phyloP scores from a whole-genome alignment of 305 asterid species.

The Fraxinus latifolia region DNA sequence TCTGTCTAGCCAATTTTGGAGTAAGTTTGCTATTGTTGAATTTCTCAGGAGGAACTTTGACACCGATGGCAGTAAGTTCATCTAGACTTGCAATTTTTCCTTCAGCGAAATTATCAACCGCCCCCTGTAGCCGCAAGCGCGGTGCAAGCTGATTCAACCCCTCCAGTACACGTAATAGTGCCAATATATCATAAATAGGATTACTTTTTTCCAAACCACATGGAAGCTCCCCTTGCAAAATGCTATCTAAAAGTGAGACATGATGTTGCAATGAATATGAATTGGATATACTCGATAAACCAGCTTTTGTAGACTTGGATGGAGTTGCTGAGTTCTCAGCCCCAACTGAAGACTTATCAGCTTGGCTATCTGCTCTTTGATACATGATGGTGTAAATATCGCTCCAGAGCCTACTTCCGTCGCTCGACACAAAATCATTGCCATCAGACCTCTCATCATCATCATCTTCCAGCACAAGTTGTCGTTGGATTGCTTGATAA shows the following conservation, averaged over 20 bases:
- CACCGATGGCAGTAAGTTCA: conserved; percentile 45
- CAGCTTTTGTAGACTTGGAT: conserved; percentile 56
- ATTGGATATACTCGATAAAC: conserved; percentile 44
- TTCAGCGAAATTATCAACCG: conserved; percentile 66
- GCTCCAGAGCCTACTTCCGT: conserved; percentile 84
- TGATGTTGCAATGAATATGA: conserved; percentile 43
- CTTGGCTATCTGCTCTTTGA: conserved; percentile 69
- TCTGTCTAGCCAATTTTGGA: conserved; percentile 89
- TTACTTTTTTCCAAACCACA: conserved; percentile 86
- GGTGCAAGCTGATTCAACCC: conserved; percentile 95
- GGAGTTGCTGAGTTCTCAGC: conserved; percentile 48
- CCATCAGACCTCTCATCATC: conserved; percentile 75
- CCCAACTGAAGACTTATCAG: conserved; percentile 58
- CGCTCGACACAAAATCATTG: conserved; percentile 71
- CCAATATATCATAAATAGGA: conserved; percentile 82
- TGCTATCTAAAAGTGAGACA: conserved; percentile 80
- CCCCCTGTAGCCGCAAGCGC: conserved; percentile 57
- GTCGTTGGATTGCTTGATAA: conserved; percentile 90
- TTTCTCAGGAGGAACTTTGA: conserved; percentile 59
- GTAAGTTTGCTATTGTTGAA: conserved; percentile 83
- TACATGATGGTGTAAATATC: conserved; percentile 91
- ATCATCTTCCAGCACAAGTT: conserved; percentile 79
- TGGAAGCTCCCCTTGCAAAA: conserved; percentile 89
- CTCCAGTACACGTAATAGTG: conserved; percentile 88
- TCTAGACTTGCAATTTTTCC: conserved; percentile 59